phyloP scores from a whole-genome alignment of 768 basidiomycete genomes.

The Kwoniella pini region DNA sequence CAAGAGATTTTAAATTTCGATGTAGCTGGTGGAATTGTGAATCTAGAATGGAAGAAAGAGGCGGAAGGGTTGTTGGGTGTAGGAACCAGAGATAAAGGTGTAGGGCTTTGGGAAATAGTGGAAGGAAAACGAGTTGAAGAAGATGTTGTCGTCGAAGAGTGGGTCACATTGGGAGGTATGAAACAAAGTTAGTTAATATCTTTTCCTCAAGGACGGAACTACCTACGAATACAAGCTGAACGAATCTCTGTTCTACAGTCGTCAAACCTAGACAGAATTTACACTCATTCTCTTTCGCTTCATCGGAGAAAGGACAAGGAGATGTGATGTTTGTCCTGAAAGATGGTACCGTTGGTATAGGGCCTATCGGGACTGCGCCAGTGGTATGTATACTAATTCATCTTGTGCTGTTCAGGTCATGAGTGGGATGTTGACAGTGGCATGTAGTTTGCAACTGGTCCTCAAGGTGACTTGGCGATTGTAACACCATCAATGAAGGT shows the following conservation, averaged over 20 bases:
- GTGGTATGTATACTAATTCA: conserved; percentile 26
- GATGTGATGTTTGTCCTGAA: conserved; percentile 46
- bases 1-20: conserved; percentile 43
- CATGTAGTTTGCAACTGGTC: conserved; percentile 23
- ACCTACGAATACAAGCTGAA: no score
- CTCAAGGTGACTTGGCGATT: conserved; percentile 30
- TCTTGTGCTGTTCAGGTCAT: no score
- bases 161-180: conserved; percentile 35
- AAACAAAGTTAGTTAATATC: conserved; percentile 39
- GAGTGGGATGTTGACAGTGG: not conserved
- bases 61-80: conserved; percentile 33
- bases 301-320: not conserved
- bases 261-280: conserved; percentile 38
- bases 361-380: conserved; percentile 34
- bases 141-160: conserved; percentile 26
- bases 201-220: no score
- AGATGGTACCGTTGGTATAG: conserved; percentile 48
- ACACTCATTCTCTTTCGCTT: conserved; percentile 43
- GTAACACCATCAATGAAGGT: not conserved
- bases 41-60: conserved; percentile 34
- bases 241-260: conserved; percentile 25
- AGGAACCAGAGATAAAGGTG: conserved; percentile 47
- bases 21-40: conserved; percentile 29
- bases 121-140: conserved; percentile 26
- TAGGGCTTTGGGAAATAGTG: conserved; percentile 46